These are phyloP conservation scores for Paramecium sonneborni DNA, from an alignment of 73 alveolate species.

Conservation along the genomic window DNA sequence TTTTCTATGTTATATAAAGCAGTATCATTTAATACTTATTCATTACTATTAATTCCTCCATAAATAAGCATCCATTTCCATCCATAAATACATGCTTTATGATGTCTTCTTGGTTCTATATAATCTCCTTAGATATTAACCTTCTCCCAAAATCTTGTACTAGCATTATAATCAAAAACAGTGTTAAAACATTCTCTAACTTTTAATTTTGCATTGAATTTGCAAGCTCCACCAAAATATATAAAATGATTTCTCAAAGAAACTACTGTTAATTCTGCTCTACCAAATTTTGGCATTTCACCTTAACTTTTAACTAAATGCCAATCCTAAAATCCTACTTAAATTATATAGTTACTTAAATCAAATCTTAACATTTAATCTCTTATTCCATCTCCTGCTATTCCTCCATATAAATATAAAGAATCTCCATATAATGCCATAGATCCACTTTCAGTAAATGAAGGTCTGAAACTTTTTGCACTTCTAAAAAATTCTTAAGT, in stretches of 20 bases:
- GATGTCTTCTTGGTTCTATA: conserved; percentile 58
- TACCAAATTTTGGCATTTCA: conserved; percentile 30
- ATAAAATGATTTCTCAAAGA: neutral
- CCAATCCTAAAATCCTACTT: conserved; percentile 40
- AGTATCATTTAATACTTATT: conserved; percentile 21
- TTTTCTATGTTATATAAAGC: conserved; percentile 21
- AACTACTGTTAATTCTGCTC: conserved; percentile 14
- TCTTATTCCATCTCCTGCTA: conserved; percentile 54
- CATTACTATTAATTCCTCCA: conserved; percentile 46
- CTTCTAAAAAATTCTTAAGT: neutral
- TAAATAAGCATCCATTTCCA: conserved; percentile 42
- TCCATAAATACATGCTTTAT: conserved; percentile 46
- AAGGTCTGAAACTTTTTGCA: conserved; percentile 19
- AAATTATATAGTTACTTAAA: neutral
- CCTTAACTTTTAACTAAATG: neutral
- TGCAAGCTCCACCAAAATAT: conserved; percentile 41
- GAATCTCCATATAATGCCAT: conserved; percentile 8
- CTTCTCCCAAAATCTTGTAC: neutral
- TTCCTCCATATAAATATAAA: conserved; percentile 37
- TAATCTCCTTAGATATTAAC: conserved; percentile 15
- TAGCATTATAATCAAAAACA: conserved; percentile 7
- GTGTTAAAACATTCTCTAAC: conserved; percentile 32
- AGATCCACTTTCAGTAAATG: conserved; percentile 32
- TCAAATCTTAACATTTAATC: conserved; percentile 12
- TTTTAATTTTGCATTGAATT: conserved; percentile 13